Percentiles rank a stretch among this genome's conserved stretches.
Evolutionary conservation across 768 basidiomycete genomes (phyloP).

Genomic region (Leccinum subgranulosum): DNA sequence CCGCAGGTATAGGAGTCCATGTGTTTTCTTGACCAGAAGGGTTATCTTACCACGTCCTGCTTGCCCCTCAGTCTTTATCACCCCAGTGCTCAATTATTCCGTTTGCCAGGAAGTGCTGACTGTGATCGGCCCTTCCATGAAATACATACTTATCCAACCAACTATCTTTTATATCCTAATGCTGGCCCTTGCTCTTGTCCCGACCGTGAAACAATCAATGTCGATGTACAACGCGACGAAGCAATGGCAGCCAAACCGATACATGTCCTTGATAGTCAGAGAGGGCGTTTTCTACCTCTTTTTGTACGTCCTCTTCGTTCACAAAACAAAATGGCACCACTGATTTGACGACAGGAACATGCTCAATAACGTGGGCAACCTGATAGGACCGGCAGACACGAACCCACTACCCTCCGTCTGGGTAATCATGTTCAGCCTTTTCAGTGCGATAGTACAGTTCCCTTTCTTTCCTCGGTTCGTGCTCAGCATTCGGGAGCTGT

Average conservation of each 20-base stretch:
- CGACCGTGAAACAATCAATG: background rate
- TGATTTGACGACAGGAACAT: background rate
- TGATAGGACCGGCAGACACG: background rate
- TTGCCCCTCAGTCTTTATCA: background rate
- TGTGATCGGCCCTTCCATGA: background rate
- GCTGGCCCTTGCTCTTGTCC: background rate
- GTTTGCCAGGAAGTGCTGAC: background rate
- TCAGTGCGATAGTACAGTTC: background rate
- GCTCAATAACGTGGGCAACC: background rate
- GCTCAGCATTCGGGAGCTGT: background rate
- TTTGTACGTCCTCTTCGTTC: background rate
- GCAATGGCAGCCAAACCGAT: background rate
- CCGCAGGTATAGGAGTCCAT: background rate
- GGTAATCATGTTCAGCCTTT: background rate
- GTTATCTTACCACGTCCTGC: background rate
- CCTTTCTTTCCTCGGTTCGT: background rate
- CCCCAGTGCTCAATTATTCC: background rate
- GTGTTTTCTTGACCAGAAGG: background rate
- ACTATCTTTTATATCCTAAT: background rate
- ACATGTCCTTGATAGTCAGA: background rate
- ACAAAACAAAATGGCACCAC: background rate
- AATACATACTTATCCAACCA: background rate
- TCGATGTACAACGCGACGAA: background rate
- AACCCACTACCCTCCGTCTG: background rate
- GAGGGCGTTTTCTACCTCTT: background rate